phyloP scores from a whole-genome alignment of 2,329 filamentous ascomycete species.

The Fusarium sp. region DNA sequence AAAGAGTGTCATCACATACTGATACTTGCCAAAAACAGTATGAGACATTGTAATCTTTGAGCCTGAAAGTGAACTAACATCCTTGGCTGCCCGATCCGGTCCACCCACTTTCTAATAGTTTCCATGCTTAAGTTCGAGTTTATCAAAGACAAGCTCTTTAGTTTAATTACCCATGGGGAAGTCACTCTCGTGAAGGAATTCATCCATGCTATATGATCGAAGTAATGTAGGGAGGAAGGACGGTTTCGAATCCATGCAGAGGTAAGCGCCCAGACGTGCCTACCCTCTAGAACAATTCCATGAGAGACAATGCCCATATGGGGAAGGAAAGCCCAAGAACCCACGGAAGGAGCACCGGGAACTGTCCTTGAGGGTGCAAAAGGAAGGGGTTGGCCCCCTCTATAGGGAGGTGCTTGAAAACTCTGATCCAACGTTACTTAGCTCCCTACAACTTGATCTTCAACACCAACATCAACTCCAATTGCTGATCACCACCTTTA shows the following conservation, averaged over 20 bases:
- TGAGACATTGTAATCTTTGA: neutral
- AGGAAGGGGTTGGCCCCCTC: slow-evolving; percentile 15
- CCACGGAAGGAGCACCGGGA: neutral
- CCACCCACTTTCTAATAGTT: neutral
- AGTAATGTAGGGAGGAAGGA: neutral
- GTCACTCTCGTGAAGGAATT: neutral
- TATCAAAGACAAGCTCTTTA: neutral
- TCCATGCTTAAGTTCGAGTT: neutral
- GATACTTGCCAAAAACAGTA: neutral
- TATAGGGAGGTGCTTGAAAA: slow-evolving; percentile 17
- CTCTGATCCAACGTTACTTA: slow-evolving; percentile 21
- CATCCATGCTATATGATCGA: neutral
- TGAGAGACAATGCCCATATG: neutral
- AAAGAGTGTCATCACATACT: neutral
- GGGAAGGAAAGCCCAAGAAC: neutral
- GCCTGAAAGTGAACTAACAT: neutral
- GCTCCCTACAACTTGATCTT: neutral
- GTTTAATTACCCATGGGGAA: neutral
- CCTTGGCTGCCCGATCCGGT: neutral
- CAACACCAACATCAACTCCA: neutral
- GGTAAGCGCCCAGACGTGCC: neutral
- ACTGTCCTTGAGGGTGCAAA: neutral
- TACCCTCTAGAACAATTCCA: neutral
- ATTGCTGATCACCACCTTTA: neutral
- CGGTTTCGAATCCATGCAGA: neutral